phyloP scores from a whole-genome alignment of 2,329 filamentous ascomycete species.

The Graphilbum sp. region DNA sequence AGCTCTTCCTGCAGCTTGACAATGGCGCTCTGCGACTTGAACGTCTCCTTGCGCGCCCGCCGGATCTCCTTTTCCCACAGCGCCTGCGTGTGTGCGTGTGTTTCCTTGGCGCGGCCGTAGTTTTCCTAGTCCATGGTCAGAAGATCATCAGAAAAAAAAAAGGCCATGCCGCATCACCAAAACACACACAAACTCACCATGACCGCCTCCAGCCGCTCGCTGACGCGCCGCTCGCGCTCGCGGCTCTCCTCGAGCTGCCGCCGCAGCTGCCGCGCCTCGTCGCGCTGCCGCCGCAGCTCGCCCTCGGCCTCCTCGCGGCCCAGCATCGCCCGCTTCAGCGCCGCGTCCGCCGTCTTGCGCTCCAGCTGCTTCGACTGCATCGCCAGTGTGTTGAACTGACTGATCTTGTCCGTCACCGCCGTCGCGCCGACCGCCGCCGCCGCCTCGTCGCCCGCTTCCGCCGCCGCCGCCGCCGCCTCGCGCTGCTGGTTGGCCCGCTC shows the following conservation, averaged over 20 bases:
- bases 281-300: slow-evolving; percentile 46
- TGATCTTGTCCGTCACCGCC: slow-evolving; percentile 50
- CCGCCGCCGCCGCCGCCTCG: slow-evolving; percentile 10
- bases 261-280: slow-evolving; percentile 39
- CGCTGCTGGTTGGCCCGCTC: slow-evolving; percentile 42
- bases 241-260: slow-evolving; percentile 47
- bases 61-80: slow-evolving; percentile 63
- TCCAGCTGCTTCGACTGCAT: slow-evolving; percentile 43
- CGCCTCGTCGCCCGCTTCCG: slow-evolving; percentile 10
- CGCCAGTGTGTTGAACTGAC: slow-evolving; percentile 56
- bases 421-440: not conserved
- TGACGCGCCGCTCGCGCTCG: slow-evolving; percentile 48
- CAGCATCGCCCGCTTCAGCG: slow-evolving; percentile 48
- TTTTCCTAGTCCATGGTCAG: slow-evolving; percentile 43
- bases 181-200: slow-evolving; percentile 32
- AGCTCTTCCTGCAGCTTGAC: slow-evolving; percentile 62
- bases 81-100: slow-evolving; percentile 46
- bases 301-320: slow-evolving; percentile 56
- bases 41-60: slow-evolving; percentile 52
- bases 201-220: slow-evolving; percentile 49
- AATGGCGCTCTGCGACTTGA: slow-evolving; percentile 53
- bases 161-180: not conserved
- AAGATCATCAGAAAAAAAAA: not conserved
- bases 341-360: slow-evolving; percentile 48
- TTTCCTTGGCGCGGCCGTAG: slow-evolving; percentile 53